Base-by-base conservation (phyloP, 2,329 filamentous ascomycete species). In the Aspergillus clavatus region DNA sequence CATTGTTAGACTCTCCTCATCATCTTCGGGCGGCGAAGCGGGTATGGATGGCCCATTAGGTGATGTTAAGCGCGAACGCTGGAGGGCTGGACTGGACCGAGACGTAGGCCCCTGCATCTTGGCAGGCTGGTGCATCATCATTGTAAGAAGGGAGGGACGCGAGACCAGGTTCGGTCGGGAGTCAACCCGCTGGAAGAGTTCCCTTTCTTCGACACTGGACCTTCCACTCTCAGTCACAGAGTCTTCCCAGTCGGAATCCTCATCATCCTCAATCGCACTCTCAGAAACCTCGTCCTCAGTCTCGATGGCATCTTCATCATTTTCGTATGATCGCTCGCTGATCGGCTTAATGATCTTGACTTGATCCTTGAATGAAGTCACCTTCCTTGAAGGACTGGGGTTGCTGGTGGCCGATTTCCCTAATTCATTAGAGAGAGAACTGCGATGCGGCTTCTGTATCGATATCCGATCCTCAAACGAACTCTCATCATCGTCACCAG, bases 81-180 rank as follows among this genome's bases (percentile, higher is more conserved):
- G 69, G 10, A 73, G 56, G 11, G 68, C 68, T 19, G 71, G 70
- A 31, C 63, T 71, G 19, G 71, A 73, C 43, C 68, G 62, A 23
- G 71, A 42, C 77, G 77, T 43, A 76, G 83, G 60, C 76, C 77
- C 38, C 83, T 79, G 40, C 86, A 84, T 65, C 87, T 84, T 53
- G 81, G 83, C 64, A 86, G 83, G 84, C 62, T 95, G 83, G 57
- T 87, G 86, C 64, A 98, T 82, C 77, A 91, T 85, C 42, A 91
- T 83, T 1, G 90, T 96, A 54, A 98, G 84, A 31, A 97, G 80
- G 2, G 91, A 97, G 40, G 86, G 84, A 39, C 87, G 83, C 1
- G 91, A 95, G 2, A 86, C 84, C 21, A 97, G 76, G 61, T 95
- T 88, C 6, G 84, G 82, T 65, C 83, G 83, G 31, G 90, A 96